phyloP scores from a whole-genome alignment of 2,329 filamentous ascomycete genomes.

The Chaetomiaceae sp. region DNA sequence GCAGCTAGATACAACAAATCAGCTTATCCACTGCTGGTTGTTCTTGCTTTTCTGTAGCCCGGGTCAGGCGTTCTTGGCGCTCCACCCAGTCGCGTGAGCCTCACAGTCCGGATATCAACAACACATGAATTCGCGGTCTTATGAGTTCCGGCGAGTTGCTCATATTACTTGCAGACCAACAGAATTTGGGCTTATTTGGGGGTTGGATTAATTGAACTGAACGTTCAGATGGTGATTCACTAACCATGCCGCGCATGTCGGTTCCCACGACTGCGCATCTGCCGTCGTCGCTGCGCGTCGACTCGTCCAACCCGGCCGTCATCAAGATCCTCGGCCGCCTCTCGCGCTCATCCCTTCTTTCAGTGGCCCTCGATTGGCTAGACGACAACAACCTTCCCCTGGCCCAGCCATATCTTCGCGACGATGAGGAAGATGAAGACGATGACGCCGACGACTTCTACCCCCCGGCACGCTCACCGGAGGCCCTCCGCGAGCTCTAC shows the following conservation, averaged over 20 bases:
- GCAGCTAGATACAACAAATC: no score
- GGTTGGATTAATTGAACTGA: background rate
- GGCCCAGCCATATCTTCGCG: conserved; percentile 55
- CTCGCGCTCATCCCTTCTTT: conserved; percentile 66
- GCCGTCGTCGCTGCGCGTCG: conserved; percentile 65
- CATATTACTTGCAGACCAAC: no score
- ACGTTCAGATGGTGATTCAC: no score
- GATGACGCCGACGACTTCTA: conserved; percentile 61
- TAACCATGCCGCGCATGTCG: conserved; percentile 50
- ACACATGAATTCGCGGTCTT: no score
- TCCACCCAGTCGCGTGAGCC: background rate
- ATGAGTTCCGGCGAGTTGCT: no score
- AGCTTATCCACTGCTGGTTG: no score
- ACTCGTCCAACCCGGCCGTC: conserved; percentile 59
- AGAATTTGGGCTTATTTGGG: no score
- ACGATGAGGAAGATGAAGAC: conserved; percentile 39
- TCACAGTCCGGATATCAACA: background rate
- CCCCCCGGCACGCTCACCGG: conserved; percentile 59
- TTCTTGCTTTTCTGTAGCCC: no score
- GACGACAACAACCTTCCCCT: conserved; percentile 58
- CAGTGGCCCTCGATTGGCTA: conserved; percentile 73
- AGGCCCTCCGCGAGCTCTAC: conserved; percentile 64
- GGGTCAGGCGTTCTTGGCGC: background rate
- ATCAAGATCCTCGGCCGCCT: conserved; percentile 64
- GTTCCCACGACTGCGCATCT: conserved; percentile 69